A percentile compares a stretch with the other conserved stretches of the same genome.
Evolutionary conservation across 2,329 filamentous ascomycete genomes (phyloP).

Genomic region (Aspergillus oerlinghausenensis): DNA sequence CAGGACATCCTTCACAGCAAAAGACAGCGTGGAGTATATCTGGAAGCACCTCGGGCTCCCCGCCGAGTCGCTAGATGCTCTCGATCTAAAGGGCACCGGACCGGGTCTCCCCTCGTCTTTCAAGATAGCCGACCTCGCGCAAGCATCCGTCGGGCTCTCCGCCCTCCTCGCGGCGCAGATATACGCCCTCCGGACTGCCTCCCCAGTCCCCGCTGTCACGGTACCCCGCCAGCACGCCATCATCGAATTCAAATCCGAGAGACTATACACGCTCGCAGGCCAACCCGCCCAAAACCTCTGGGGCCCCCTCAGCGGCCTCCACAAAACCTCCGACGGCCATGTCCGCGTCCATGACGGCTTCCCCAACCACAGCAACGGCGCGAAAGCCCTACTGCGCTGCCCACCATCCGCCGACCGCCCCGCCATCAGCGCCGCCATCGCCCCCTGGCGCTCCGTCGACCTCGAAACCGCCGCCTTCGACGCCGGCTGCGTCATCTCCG

Average conservation of each 20-base stretch:
- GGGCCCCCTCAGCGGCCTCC: conserved; percentile 49
- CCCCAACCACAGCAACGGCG: conserved; percentile 46
- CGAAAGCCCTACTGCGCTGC: conserved; percentile 43
- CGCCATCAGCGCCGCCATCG: conserved; percentile 37
- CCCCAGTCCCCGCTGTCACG: conserved; percentile 33
- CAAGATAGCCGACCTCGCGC: conserved; percentile 51
- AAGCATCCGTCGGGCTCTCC: conserved; percentile 49
- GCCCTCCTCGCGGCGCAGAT: conserved; percentile 48
- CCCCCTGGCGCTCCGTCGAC: conserved; percentile 42
- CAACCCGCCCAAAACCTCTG: conserved; percentile 30
- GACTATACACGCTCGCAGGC: conserved; percentile 44
- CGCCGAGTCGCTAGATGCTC: conserved; percentile 13
- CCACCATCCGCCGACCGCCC: conserved; percentile 27
- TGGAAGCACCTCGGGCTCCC: conserved; percentile 17
- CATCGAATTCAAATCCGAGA: conserved; percentile 52
- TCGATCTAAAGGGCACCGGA: conserved; percentile 6
- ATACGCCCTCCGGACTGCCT: conserved; percentile 31
- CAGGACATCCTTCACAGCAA: conserved; percentile 2
- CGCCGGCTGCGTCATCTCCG: conserved; percentile 44
- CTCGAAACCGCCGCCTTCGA: conserved; percentile 45
- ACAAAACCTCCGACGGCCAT: conserved; percentile 49
- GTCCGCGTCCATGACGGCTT: conserved; percentile 55
- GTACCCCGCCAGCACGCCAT: conserved; percentile 46
- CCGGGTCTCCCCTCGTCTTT: conserved; percentile 46
- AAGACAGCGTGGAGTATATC: conserved; percentile 11